Percentiles rank a stretch among this genome's conserved stretches.
These are phyloP conservation scores for Biancaea sappan DNA, from an alignment of 306 rosid species.

Conservation along the genomic window DNA sequence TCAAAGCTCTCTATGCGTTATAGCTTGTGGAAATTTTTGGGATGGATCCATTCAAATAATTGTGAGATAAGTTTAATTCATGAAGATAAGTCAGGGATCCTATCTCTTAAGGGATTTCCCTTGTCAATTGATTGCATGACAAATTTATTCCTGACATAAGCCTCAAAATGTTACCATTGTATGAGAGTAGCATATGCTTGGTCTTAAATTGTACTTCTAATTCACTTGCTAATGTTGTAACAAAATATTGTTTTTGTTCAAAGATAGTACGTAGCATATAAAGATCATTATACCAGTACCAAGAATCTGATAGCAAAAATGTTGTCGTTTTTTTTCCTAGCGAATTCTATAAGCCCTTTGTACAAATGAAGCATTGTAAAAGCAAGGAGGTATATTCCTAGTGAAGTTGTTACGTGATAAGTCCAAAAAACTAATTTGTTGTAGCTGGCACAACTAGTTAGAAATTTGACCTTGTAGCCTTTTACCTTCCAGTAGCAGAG, in stretches of 20 bases:
- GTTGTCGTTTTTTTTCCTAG: background rate
- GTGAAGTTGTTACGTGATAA: background rate
- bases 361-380: background rate
- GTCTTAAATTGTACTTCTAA: background rate
- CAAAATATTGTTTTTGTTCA: background rate
- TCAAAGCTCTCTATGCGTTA: background rate
- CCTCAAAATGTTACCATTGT: background rate
- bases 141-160: constrained; percentile 18
- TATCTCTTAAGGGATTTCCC: background rate
- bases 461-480: background rate
- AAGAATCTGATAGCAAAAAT: background rate
- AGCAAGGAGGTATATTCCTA: background rate
- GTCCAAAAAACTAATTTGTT: background rate
- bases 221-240: background rate
- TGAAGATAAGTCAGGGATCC: background rate
- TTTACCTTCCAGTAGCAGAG: background rate
- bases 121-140: background rate
- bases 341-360: fast-evolving
- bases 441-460: background rate
- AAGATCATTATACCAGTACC: background rate
- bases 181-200: background rate
- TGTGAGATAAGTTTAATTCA: constrained; percentile 28
- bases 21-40: background rate
- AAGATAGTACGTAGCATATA: background rate
- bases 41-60: background rate